Evolutionary conservation across 164 flowering plant genomes (phyloP).

Genomic region (Paratinospora sagittata): DNA sequence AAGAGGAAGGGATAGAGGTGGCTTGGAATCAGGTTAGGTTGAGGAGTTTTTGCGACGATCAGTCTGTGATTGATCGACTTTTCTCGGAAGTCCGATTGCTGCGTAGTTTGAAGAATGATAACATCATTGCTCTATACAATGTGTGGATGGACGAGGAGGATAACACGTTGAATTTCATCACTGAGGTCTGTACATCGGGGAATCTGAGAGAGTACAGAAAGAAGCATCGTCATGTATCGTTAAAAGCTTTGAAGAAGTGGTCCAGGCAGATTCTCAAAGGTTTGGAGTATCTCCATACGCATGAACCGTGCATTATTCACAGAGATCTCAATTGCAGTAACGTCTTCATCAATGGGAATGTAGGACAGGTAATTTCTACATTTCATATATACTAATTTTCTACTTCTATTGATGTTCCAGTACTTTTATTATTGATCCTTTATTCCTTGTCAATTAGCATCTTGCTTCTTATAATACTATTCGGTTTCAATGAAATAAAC

Average conservation of each 20-base stretch:
- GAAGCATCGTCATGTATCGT: conserved; percentile 62
- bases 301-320: conserved; percentile 75
- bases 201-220: conserved; percentile 69
- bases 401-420: neutral
- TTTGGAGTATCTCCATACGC: conserved; percentile 56
- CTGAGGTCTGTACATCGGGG: conserved; percentile 76
- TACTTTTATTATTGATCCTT: neutral
- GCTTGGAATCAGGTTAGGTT: conserved; percentile 52
- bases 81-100: conserved; percentile 44
- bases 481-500: no score
- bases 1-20: no score
- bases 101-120: conserved; percentile 34
- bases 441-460: no score
- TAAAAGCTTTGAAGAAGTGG: conserved; percentile 79
- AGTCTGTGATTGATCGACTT: conserved; percentile 37
- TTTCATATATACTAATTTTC: neutral
- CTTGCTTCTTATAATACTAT: no score
- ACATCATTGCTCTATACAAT: conserved; percentile 39
- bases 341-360: conserved; percentile 73
- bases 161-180: conserved; percentile 60
- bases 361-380: conserved; percentile 55
- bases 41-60: conserved; percentile 39
- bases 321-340: conserved; percentile 84
- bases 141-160: conserved; percentile 47
- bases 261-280: conserved; percentile 65